Conservation (phyloP, 306 rosid genomes). For the Macrotyloma uniflorum region DNA sequence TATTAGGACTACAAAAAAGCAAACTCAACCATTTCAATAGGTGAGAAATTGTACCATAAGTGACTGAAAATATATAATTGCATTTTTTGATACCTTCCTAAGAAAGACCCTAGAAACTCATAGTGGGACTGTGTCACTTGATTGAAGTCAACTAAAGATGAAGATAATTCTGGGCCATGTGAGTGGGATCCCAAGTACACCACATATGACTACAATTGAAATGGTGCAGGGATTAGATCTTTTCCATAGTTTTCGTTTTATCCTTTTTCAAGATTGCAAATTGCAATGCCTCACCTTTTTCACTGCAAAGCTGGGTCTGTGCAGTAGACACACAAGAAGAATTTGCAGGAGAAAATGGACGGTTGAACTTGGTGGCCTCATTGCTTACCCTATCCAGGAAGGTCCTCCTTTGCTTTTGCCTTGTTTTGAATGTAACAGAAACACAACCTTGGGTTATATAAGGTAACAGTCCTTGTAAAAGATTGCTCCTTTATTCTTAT, state of each 20-base stretch:
- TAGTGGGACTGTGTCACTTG: conserved; percentile 63
- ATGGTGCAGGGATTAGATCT: neutral
- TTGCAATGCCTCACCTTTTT: conserved; percentile 64
- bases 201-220: conserved; percentile 66
- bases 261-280: conserved; percentile 21
- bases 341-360: conserved; percentile 37
- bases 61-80: neutral
- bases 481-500: too few relatives aligned
- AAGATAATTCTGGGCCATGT: conserved; percentile 51
- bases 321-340: conserved; percentile 45
- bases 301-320: conserved; percentile 50
- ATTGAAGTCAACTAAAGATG: conserved; percentile 49
- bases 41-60: neutral
- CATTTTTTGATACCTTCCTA: conserved; percentile 54
- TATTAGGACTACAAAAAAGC: conserved; percentile 41
- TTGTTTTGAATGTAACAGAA: conserved; percentile 41
- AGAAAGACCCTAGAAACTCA: conserved; percentile 76
- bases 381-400: conserved; percentile 32
- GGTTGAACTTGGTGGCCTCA: conserved; percentile 42
- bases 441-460: conserved; percentile 28
- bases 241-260: neutral
- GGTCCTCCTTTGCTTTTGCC: neutral
- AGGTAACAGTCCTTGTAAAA: neutral
- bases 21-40: neutral
- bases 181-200: conserved; percentile 90